Evolutionary conservation across 345 rosid genomes (phyloP).

Genomic region (Iberis pinnata): DNA sequence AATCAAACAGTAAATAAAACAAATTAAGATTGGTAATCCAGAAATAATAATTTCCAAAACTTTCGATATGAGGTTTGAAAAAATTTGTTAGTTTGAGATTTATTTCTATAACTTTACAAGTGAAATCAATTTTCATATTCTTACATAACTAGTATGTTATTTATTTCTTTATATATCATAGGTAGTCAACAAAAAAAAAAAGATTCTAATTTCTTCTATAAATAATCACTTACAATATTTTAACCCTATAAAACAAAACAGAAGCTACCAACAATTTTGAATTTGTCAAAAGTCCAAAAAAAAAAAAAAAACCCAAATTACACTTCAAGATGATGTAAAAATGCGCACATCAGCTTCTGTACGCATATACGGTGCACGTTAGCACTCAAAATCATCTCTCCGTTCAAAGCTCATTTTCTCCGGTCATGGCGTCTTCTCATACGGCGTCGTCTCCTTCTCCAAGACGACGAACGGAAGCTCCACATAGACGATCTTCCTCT

Average conservation of each 20-base stretch:
- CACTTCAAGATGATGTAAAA: conserved; percentile 20
- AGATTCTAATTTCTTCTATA: too few species aligned
- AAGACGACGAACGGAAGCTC: conserved; percentile 43
- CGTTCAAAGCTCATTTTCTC: conserved; percentile 10
- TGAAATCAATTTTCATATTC: too few species aligned
- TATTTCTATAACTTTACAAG: too few species aligned
- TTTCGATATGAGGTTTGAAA: too few species aligned
- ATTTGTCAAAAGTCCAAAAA: conserved; percentile 21
- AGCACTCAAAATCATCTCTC: conserved; percentile 21
- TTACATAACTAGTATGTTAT: too few species aligned
- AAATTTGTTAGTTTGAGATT: too few species aligned
- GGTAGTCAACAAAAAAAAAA: too few species aligned
- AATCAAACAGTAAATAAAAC: too few species aligned
- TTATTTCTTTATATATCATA: too few species aligned
- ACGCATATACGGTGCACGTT: conserved; percentile 38
- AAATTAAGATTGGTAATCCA: too few species aligned
- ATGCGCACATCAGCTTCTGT: conserved; percentile 37
- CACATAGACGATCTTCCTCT: conserved; percentile 34
- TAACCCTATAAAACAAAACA: background rate
- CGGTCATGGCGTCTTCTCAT: conserved; percentile 9
- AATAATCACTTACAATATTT: background rate
- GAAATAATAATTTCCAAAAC: too few species aligned
- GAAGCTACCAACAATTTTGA: conserved; percentile 17
- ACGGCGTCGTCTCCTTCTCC: conserved; percentile 31
- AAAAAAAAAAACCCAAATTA: conserved; percentile 23